Conservation (phyloP, 345 rosid genomes). For the Toxicodendron radicans region DNA sequence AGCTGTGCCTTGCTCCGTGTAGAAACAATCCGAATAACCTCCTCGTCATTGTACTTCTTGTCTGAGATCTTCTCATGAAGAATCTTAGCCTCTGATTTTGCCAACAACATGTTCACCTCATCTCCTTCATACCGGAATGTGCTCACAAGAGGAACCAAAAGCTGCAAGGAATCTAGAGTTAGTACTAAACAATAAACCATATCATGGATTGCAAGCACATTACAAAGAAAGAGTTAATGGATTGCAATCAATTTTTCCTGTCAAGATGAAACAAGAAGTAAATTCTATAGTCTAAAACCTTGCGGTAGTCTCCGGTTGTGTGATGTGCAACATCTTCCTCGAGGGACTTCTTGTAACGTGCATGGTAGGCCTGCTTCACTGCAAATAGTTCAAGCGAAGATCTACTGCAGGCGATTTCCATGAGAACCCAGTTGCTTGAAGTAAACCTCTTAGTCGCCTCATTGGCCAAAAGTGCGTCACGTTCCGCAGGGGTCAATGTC, state of each 20-base stretch:
- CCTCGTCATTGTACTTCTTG: conserved; percentile 73
- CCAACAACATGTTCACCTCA: conserved; percentile 66
- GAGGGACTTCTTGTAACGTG: conserved; percentile 70
- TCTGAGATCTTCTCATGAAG: conserved; percentile 73
- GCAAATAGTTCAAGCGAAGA: conserved; percentile 59
- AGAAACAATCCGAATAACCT: conserved; percentile 72
- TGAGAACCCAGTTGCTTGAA: conserved; percentile 64
- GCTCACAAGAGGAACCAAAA: conserved; percentile 50
- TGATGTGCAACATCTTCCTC: conserved; percentile 93
- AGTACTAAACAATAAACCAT: not conserved
- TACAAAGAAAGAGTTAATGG: not conserved
- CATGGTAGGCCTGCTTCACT: conserved; percentile 72
- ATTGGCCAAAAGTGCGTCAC: conserved; percentile 75
- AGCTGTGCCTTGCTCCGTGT: conserved; percentile 88
- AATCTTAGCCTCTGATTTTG: conserved; percentile 79
- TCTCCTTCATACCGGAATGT: conserved; percentile 80
- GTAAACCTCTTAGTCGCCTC: conserved; percentile 76
- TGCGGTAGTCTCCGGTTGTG: conserved; percentile 70
- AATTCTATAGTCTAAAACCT: conserved; percentile 39
- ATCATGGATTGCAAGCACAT: not conserved
- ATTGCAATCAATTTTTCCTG: not conserved
- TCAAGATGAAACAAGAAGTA: too few relatives aligned
- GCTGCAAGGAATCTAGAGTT: not conserved
- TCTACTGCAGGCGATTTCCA: conserved; percentile 86
- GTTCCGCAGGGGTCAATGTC: conserved; percentile 75